Evolutionary conservation across 1,284 basidiomycete species (phyloP).

Genomic region (Hemileccinum hortonii): DNA sequence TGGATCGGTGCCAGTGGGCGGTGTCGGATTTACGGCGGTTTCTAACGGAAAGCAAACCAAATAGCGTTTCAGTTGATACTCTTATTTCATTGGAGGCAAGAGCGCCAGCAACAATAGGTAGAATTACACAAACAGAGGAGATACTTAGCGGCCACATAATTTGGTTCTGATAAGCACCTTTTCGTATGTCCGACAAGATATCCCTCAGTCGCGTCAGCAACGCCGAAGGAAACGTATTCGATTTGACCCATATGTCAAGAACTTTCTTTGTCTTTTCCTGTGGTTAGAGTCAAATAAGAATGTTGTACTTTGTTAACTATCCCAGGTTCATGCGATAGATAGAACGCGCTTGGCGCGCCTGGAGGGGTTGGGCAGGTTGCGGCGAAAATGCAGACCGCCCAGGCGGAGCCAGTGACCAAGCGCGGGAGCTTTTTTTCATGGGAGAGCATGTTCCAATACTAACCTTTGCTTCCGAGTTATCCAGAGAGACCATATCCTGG

Average conservation of each 20-base stretch:
- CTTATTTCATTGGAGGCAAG: conserved; percentile 48
- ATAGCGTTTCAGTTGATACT: conserved; percentile 64
- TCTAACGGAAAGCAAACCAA: conserved; percentile 63
- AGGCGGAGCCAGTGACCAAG: conserved; percentile 7
- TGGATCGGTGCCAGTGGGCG: conserved; percentile 44
- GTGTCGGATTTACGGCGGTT: conserved; percentile 45
- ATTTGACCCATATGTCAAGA: conserved; percentile 91
- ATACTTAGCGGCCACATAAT: conserved; percentile 76
- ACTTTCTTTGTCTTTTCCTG: conserved; percentile 96
- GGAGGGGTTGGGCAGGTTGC: conserved; percentile 1
- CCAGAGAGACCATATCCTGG: conserved; percentile 70
- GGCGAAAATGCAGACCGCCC: conserved; percentile 2
- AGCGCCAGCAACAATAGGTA: conserved; percentile 46
- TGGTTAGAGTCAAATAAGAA: conserved; percentile 32
- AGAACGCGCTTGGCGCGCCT: conserved; percentile 9
- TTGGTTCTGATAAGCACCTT: conserved; percentile 79
- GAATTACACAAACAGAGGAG: conserved; percentile 61
- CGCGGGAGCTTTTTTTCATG: conserved; percentile 6
- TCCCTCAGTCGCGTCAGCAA: conserved; percentile 67
- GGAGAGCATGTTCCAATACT: conserved; percentile 40
- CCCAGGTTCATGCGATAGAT: conserved; percentile 17
- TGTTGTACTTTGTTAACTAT: conserved; percentile 41
- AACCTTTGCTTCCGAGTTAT: conserved; percentile 77
- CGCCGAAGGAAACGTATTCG: conserved; percentile 76
- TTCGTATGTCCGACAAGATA: conserved; percentile 60